Evolutionary conservation across 495 filamentous ascomycete species (phyloP).

Genomic region (Neurospora terricola): DNA sequence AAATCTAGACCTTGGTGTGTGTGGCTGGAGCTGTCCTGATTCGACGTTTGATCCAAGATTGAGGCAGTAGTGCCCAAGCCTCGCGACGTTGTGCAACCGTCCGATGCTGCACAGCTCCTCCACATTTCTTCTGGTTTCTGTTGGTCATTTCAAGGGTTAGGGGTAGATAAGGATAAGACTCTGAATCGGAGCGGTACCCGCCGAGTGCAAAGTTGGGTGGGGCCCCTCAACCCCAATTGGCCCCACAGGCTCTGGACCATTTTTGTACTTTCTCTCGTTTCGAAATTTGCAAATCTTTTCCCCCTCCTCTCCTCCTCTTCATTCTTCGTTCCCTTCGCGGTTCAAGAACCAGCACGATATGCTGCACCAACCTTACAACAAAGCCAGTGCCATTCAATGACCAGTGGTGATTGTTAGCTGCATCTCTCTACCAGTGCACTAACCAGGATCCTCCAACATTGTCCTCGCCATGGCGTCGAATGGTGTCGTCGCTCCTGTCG

Average conservation of each 20-base stretch:
- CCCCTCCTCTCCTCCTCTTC: slow-evolving; percentile 5
- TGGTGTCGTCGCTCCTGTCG: slow-evolving; percentile 4
- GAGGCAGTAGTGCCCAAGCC: neutral
- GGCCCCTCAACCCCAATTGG: neutral
- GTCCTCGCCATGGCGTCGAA: slow-evolving; percentile 13
- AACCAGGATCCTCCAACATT: slow-evolving; percentile 3
- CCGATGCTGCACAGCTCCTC: too few relatives aligned
- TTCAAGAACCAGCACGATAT: slow-evolving; percentile 8
- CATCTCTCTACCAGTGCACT: slow-evolving; percentile 10
- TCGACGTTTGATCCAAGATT: neutral
- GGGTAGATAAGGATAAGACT: neutral
- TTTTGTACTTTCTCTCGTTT: slow-evolving; percentile 4
- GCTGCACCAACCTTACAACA: slow-evolving; percentile 14
- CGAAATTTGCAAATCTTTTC: slow-evolving; percentile 3
- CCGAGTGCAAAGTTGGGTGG: neutral
- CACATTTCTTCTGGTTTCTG: neutral
- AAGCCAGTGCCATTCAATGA: slow-evolving; percentile 17
- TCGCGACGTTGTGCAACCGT: neutral
- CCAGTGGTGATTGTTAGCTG: slow-evolving; percentile 16
- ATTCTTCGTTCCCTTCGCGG: slow-evolving; percentile 4
- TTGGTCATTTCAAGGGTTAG: neutral
- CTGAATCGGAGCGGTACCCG: neutral
- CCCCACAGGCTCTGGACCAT: slow-evolving; percentile 1
- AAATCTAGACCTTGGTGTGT: neutral
- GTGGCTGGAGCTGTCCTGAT: neutral